Evolutionary conservation across 208 protist species (phyloP), one percentile per base, ranked within the genome.

Genomic region (Naegleria gruberi): DNA sequence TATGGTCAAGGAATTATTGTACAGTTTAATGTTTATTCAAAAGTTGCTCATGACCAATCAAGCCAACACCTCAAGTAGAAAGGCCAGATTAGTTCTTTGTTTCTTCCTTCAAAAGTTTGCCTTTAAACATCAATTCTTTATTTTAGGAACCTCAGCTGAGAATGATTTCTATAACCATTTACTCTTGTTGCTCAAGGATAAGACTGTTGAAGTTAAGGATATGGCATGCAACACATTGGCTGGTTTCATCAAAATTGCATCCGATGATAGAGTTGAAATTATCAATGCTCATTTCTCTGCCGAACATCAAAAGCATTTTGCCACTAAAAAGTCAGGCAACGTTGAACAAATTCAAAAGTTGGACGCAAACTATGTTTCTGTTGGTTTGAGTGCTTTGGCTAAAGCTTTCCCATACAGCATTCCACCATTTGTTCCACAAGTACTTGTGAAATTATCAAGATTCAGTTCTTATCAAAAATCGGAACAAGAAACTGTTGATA

Each of bases 101-200:
- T 12, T 88, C 4, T 88, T 88, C 34, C 8, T 88, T 41, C 84
- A 88, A 65, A 88, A 19, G 4, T 88, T 88, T 65, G 84, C 26
- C 6, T 88, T 40, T 42, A 55, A 30, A 43, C 84, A 88, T 88
- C 45, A 88, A 88, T 88, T 88, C 30, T 88, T 73, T 42, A 37
- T 88, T 17, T 26, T 65, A 8, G 10, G 15, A 23, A 40, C 4
- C 1, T 3, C 40, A 26, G 8, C 6, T 3, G 43, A 65, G 30
- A 41, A 57, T 42, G 41, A 45, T 1, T 84, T 84, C 44, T 84
- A 84, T 84, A 12, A 46, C 4, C 81, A 84, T 42, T 65, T 88
- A 19, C 7, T 65, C 0, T 34, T 17, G 0, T 19, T 88, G 4
- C 42, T 88, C 3, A 65, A 65, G 17, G 84, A 88, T 23, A 88